Base-by-base conservation (phyloP, 78 protist species). In the Guillardia theta region DNA sequence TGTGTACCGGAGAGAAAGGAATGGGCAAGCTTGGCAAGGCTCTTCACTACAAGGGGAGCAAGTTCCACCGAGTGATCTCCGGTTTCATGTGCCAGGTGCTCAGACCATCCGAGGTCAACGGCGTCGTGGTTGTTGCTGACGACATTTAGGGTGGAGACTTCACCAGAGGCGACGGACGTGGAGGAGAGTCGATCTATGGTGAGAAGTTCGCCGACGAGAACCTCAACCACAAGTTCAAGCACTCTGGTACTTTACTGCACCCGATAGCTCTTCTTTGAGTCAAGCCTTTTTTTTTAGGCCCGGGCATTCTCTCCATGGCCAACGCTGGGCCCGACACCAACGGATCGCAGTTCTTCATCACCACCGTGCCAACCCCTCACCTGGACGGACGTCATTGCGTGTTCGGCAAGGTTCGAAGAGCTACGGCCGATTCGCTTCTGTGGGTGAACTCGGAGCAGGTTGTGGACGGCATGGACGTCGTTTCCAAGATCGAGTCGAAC, bases 311-410 rank as follows among this genome's bases (percentile, higher is more conserved):
- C 43, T 88, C 94, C 46, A 95, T 95, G 96, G 96, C 96, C 33
- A 95, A 95, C 77, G 95, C 96, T 45, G 96, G 96, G 43, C 95
- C 96, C 0, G 70, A 58, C 70, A 94, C 97, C 19, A 97, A 97
- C 95, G 96, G 97, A 48, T 94, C 97, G 39, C 98, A 97, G 93
- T 97, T 97, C 95, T 97, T 97, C 95, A 94, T 96, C 70, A 58
- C 70, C 70, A 58, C 70, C 70, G 27, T 30, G 39, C 39, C 70
- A 24, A 58, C 70, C 2, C 70, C 70, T 30, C 70, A 58, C 70
- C 70, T 58, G 39, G 70, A 58, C 6, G 70, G 70, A 24, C 2
- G 70, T 24, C 70, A 58, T 30, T 58, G 70, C 70, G 70, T 58
- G 70, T 58, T 58, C 70, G 70, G 70, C 27, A 58, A 6, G 70